Percentiles rank a stretch among this genome's conserved stretches.
Conservation (phyloP, 2,329 filamentous ascomycete species). For the Fusarium nematophilum region DNA sequence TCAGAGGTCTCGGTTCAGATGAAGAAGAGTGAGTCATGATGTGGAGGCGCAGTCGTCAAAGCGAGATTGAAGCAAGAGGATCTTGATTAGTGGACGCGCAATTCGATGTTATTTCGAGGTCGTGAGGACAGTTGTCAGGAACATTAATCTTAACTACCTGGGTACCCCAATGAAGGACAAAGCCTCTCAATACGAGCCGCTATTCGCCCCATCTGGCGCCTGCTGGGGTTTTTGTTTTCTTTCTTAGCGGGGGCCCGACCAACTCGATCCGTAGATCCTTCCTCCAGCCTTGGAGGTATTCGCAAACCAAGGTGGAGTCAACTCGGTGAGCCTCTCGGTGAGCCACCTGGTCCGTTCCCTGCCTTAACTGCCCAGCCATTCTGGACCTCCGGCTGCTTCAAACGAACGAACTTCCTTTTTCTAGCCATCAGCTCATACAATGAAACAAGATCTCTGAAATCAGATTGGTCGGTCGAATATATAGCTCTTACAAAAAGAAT, state of each 20-base stretch:
- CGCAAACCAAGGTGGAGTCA: constrained; percentile 2
- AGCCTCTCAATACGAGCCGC: no score
- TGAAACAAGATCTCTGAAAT: neutral
- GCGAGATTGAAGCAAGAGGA: constrained; percentile 1
- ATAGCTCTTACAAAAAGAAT: neutral
- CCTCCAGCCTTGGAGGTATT: constrained; percentile 30
- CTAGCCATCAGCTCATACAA: neutral
- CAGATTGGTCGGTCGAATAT: constrained; percentile 3
- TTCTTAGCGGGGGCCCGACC: constrained; percentile 17
- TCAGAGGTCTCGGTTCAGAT: no score
- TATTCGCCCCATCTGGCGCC: no score
- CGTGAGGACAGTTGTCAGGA: constrained; percentile 9
- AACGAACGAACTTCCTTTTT: neutral
- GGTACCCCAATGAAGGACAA: no score
- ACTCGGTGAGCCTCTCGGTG: constrained; percentile 20
- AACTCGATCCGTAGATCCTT: constrained; percentile 3
- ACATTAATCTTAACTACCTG: neutral
- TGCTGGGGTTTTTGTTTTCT: no score
- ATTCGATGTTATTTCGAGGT: constrained; percentile 1
- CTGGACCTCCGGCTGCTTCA: no score
- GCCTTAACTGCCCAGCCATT: no score
- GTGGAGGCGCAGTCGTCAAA: constrained; percentile 4
- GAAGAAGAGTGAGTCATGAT: neutral
- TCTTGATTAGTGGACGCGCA: neutral
- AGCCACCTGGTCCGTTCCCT: no score